Base-by-base conservation (phyloP, 805 yeast species). In the Suhomyces tanzawaensis region DNA sequence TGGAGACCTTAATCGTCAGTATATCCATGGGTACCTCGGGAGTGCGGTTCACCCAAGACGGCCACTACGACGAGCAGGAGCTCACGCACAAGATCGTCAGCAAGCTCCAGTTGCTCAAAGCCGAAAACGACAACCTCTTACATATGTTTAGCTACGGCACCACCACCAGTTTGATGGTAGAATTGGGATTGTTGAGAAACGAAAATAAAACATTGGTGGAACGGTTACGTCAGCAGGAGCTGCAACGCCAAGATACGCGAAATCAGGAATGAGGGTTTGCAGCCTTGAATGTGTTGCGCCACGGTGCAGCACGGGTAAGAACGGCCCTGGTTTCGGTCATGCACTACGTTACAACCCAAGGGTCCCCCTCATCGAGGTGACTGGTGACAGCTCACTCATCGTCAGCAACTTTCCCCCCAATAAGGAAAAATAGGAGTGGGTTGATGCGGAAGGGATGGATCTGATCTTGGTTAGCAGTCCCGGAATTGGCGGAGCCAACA, bases 111-210 rank as follows among this genome's bases (percentile, higher is more conserved):
- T 64, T 72, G 40, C 61, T 87, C 42, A 77, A 77, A 14, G 74
- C 72, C 32, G 95, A 87, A 53, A 87, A 87, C 54, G 81, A 79
- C 40, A 79, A 73, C 45, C 69, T 87, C 62, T 72, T 81, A 44
- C 77, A 77, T 49, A 78, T 85, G 81, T 58, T 85, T 8, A 79
- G 89, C 46, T 81, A 72, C 58, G 87, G 95, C n/a, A 80, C 81
- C 54, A 72, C 85, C 29, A 82, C 82, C 52, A 87, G 85, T 51
- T 66, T 79, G 44, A 76, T 81, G 41, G 75, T 85, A 29, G 87
- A 83, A 57, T 56, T 84, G 29, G 86, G 84, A 14, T 55, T 85
- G 33, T 58, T 82, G 33, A 74, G 74, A 41, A 60, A 58, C 26
- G 77, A 76, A 39, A 51, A 48, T 29, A 32, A 27, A 16, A 25